Conservation (phyloP, 306 rosid genomes). For the Delonix regia region DNA sequence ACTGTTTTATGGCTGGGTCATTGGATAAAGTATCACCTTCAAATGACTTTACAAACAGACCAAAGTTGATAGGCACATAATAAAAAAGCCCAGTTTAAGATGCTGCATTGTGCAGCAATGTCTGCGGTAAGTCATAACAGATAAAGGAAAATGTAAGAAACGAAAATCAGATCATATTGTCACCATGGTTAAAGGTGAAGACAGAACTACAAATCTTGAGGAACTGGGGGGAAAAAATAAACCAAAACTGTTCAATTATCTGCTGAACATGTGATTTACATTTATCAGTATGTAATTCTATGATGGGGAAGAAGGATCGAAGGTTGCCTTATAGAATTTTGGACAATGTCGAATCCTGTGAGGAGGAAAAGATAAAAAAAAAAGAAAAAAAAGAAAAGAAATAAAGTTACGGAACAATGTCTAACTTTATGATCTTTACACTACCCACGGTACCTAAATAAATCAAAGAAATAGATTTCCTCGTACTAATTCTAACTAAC, state of each 20-base stretch:
- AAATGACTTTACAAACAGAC: too few relatives aligned
- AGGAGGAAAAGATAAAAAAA: too few relatives aligned
- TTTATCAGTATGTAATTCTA: conserved; percentile 27
- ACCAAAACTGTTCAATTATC: conserved; percentile 24
- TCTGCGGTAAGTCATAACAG: too few relatives aligned
- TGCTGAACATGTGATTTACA: conserved; percentile 39
- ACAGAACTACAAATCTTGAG: not conserved
- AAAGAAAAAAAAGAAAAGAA: conserved; percentile 20
- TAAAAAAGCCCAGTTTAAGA: too few relatives aligned
- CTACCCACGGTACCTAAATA: conserved; percentile 46
- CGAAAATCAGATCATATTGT: too few relatives aligned
- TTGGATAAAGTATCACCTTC: too few relatives aligned
- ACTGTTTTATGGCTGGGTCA: too few relatives aligned
- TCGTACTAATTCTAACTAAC: conserved; percentile 3
- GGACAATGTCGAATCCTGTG: conserved; percentile 34
- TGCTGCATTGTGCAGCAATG: too few relatives aligned
- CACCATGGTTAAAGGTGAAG: not conserved
- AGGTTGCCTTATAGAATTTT: conserved; percentile 29
- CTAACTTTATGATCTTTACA: conserved; percentile 40
- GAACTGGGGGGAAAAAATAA: not conserved
- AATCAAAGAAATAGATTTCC: conserved; percentile 29
- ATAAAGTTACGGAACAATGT: not conserved
- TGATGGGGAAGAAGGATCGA: not conserved
- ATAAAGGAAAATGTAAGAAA: too few relatives aligned
- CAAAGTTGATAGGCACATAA: too few relatives aligned